Base-by-base conservation (phyloP, 1,139 yeast genomes). In the Blastobotrys ciferrii region DNA sequence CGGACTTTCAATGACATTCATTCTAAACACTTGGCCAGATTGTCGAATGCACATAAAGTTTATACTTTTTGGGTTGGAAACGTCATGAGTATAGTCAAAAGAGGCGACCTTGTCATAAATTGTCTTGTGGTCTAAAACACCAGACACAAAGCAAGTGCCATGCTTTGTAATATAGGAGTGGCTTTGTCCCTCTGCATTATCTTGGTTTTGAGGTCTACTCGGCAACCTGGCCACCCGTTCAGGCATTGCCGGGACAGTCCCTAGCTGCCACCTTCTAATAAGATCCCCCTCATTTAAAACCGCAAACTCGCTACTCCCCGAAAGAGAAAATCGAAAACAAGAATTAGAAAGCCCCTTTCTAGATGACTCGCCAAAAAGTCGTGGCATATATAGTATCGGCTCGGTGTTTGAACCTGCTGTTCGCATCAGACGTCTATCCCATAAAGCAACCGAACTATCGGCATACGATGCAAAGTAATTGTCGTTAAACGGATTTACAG, bases 41-140 rank as follows among this genome's bases (percentile, higher is more conserved):
- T 87, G 95, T 55, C 96, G 73, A 85, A 89, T 85, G 65, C 96
- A 89, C 32, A 89, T 82, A 55, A 87, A 76, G 35, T 79, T 76
- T n/a, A 79, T 73, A 0, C 79, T 74, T 39, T 67, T 67, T 13
- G 62, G 62, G 15, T 58, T 57, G 12, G 48, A 50, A 20, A 71
- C 71, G 57, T 82, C 83, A 1, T 87, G 83, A 3, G 84, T 80
- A 63, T 88, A 89, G 63, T 89, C 96, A 67, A 84, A 88, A 0
- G 95, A 84, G 0, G 85, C 81, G 1, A 89, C 95, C 57, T 91
- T 76, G 57, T 88, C 95, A 61, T 77, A 82, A 49, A 83, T 87
- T 0, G 95, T 84, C 52, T 79, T 80, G 5, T 82, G 80, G 62
- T 89, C 96, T 47, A 80, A 74, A 1, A 88, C 96, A 43, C 81